A percentile compares a stretch with the other conserved stretches of the same genome.
phyloP scores from a whole-genome alignment of 345 rosid species.

The Aegle marmelos region DNA sequence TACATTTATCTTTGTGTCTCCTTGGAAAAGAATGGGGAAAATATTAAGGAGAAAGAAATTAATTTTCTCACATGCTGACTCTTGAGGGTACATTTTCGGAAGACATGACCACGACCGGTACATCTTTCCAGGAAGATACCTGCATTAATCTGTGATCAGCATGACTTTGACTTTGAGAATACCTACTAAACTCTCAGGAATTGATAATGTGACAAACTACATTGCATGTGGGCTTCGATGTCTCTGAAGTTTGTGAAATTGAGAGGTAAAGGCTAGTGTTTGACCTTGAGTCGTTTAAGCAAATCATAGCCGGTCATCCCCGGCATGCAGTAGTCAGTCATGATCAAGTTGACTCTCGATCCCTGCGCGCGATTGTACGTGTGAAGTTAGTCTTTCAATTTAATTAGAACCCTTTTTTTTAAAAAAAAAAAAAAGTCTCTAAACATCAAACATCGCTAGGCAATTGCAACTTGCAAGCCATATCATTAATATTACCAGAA shows the following conservation, averaged over 20 bases:
- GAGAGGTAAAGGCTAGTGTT: not conserved
- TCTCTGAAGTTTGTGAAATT: not conserved
- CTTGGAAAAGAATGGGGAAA: not conserved
- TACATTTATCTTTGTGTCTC: too few species aligned
- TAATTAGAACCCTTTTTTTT: not conserved
- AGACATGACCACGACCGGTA: slow-evolving; percentile 88
- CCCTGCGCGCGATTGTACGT: slow-evolving; percentile 27
- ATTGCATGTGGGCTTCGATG: not conserved
- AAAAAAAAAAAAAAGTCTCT: too few species aligned
- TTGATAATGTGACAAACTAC: too few species aligned
- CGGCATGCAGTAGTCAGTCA: slow-evolving; percentile 88
- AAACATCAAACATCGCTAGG: too few species aligned
- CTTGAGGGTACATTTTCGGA: slow-evolving; percentile 84
- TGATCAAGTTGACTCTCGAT: slow-evolving; percentile 67
- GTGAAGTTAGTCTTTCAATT: not conserved
- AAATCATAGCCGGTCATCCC: slow-evolving; percentile 90
- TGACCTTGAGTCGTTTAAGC: slow-evolving; percentile 73
- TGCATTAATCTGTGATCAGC: slow-evolving; percentile 7
- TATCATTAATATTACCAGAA: too few species aligned
- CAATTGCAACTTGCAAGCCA: too few species aligned
- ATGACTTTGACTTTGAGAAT: not conserved
- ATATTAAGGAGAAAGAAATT: too few species aligned
- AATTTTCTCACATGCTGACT: slow-evolving; percentile 41
- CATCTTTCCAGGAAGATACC: slow-evolving; percentile 67
- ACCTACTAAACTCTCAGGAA: too few species aligned